Percentiles rank a stretch among this genome's conserved stretches.
Conservation (phyloP, 1,284 basidiomycete species). For the Trichosporon sp. region DNA sequence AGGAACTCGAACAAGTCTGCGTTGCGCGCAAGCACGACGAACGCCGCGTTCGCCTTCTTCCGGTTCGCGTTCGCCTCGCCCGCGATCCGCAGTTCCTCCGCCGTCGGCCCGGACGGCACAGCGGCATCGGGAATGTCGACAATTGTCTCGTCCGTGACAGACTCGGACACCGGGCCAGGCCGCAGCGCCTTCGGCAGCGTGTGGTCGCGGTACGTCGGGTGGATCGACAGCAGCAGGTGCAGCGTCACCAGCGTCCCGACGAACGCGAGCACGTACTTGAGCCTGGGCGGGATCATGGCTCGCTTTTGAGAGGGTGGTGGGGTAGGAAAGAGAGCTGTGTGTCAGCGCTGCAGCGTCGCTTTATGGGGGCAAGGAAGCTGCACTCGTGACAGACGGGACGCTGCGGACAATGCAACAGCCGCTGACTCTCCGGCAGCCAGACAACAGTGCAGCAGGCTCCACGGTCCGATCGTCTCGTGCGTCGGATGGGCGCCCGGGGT, state of each 20-base stretch:
- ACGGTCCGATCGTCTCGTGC: neutral
- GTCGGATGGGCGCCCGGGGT: neutral
- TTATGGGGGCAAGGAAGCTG: neutral
- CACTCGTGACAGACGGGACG: neutral
- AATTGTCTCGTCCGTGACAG: neutral
- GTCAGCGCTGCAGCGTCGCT: too few species aligned
- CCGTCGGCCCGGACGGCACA: conserved; percentile 13
- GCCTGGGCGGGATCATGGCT: neutral
- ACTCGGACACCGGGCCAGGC: neutral
- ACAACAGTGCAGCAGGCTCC: too few species aligned
- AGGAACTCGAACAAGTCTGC: conserved; percentile 68
- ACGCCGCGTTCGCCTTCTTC: conserved; percentile 73
- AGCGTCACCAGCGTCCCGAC: conserved; percentile 12
- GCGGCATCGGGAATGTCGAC: neutral
- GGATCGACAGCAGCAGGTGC: conserved; percentile 44
- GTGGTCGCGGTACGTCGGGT: conserved; percentile 43
- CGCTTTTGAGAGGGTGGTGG: neutral
- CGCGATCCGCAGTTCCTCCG: conserved; percentile 30
- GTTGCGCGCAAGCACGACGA: conserved; percentile 77
- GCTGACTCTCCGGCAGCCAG: neutral
- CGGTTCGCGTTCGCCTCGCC: conserved; percentile 28
- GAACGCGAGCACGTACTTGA: conserved; percentile 3
- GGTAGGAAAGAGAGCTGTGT: neutral
- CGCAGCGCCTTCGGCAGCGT: conserved; percentile 16
- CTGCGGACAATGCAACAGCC: neutral